Conservation (phyloP, 106 monocot genomes). For the Dioscorea zingiberensis region DNA sequence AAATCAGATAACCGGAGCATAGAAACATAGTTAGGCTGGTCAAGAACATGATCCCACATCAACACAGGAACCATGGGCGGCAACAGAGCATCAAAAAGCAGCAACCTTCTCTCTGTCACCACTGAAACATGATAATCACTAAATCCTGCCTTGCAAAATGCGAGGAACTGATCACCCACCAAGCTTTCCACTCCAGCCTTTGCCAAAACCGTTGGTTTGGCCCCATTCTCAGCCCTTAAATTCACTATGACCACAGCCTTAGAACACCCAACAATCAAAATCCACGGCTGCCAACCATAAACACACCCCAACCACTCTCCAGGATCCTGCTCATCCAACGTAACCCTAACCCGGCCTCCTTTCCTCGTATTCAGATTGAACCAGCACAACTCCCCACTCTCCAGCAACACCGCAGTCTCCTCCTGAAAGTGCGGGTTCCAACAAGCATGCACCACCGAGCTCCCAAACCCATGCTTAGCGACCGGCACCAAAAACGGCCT, state of each 20-base stretch:
- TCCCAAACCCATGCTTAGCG: constrained; percentile 51
- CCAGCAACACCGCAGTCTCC: constrained; percentile 53
- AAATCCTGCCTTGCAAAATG: constrained; percentile 27
- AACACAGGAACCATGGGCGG: constrained; percentile 38
- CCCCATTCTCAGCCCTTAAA: constrained; percentile 25
- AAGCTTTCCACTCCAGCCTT: constrained; percentile 8
- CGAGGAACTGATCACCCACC: constrained; percentile 23
- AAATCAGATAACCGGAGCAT: constrained; percentile 46
- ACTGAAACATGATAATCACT: constrained; percentile 35
- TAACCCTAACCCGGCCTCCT: constrained; percentile 32
- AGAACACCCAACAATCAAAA: constrained; percentile 34
- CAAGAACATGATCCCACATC: constrained; percentile 50
- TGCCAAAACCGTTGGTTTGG: constrained; percentile 25
- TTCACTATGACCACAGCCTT: constrained; percentile 27
- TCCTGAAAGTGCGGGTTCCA: constrained; percentile 55
- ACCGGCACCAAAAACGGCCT: constrained; percentile 28
- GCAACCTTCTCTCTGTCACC: constrained; percentile 23
- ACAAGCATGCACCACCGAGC: constrained; percentile 51
- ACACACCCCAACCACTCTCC: constrained; percentile 58
- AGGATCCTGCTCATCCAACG: constrained; percentile 7
- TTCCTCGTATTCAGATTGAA: constrained; percentile 34
- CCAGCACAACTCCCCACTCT: constrained; percentile 62
- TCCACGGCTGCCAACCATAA: constrained; percentile 63
- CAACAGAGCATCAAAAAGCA: constrained; percentile 43
- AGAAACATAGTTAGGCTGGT: constrained; percentile 29